A percentile compares a stretch with the other conserved stretches of the same genome.
These are phyloP conservation scores for Leccinum incarnatum DNA, from an alignment of 768 basidiomycete genomes.

Conservation along the genomic window DNA sequence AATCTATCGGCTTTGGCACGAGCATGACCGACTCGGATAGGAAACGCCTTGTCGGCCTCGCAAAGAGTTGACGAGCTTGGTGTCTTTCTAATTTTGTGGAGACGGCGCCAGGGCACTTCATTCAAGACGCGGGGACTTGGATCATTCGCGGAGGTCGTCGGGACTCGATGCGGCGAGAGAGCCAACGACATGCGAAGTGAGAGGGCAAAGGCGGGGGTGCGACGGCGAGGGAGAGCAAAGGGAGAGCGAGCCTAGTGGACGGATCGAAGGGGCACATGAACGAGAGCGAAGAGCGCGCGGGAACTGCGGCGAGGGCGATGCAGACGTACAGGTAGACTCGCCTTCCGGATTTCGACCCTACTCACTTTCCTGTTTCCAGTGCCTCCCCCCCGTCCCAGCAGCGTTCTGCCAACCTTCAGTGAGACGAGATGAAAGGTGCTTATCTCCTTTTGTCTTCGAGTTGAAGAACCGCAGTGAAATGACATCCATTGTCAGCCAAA, in stretches of 20 bases:
- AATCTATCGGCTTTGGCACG: too few relatives aligned
- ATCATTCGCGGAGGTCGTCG: not conserved
- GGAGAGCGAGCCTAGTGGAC: too few relatives aligned
- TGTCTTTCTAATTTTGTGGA: not conserved
- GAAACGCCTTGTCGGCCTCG: not conserved
- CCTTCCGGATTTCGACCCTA: too few relatives aligned
- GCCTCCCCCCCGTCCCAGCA: not conserved
- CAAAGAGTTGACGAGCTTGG: not conserved
- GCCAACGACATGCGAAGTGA: too few relatives aligned
- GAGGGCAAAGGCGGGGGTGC: not conserved
- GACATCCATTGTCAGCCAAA: not conserved
- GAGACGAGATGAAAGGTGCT: not conserved
- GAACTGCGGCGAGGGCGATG: not conserved
- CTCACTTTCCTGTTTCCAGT: not conserved
- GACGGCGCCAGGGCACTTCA: not conserved
- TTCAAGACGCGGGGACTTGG: not conserved
- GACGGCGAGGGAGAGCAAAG: too few relatives aligned
- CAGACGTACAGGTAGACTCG: not conserved
- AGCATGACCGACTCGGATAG: too few relatives aligned
- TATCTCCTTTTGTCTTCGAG: not conserved
- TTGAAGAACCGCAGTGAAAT: not conserved
- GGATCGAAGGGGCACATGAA: not conserved
- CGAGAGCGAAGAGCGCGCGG: not conserved
- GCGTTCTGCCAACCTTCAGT: not conserved
- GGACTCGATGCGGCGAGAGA: too few relatives aligned